Evolutionary conservation across 2,329 filamentous ascomycete genomes (phyloP).

Genomic region (Zymoseptoria tritici): DNA sequence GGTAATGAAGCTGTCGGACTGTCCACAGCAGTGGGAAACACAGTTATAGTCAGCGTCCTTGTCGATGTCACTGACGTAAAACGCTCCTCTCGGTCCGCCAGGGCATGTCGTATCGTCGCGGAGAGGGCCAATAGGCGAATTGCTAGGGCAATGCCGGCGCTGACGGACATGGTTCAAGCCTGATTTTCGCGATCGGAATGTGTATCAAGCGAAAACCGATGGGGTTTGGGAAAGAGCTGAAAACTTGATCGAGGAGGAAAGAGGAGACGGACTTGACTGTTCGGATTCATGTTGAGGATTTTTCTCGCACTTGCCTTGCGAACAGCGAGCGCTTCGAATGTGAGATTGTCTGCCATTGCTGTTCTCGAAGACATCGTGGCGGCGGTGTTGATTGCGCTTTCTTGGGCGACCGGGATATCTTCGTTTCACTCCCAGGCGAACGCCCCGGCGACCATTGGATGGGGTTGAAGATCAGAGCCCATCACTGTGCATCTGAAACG

Average conservation of each 20-base stretch:
- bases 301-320: not conserved
- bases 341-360: not conserved
- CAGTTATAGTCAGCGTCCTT: not conserved
- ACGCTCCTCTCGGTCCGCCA: not conserved
- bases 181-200: not conserved
- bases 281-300: not conserved
- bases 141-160: not conserved
- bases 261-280: not conserved
- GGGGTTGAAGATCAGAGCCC: not conserved
- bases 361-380: not conserved
- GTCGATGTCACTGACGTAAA: not conserved
- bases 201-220: not conserved
- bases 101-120: not conserved
- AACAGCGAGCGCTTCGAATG: not conserved
- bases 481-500: not conserved
- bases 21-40: not conserved
- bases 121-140: not conserved
- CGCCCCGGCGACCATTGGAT: not conserved
- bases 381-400: not conserved
- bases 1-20: not conserved
- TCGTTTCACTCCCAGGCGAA: not conserved
- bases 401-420: not conserved
- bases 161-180: not conserved
- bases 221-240: not conserved
- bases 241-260: not conserved